These are phyloP conservation scores for Claviceps sp. DNA, from an alignment of 2,329 filamentous ascomycete species.

Conservation along the genomic window DNA sequence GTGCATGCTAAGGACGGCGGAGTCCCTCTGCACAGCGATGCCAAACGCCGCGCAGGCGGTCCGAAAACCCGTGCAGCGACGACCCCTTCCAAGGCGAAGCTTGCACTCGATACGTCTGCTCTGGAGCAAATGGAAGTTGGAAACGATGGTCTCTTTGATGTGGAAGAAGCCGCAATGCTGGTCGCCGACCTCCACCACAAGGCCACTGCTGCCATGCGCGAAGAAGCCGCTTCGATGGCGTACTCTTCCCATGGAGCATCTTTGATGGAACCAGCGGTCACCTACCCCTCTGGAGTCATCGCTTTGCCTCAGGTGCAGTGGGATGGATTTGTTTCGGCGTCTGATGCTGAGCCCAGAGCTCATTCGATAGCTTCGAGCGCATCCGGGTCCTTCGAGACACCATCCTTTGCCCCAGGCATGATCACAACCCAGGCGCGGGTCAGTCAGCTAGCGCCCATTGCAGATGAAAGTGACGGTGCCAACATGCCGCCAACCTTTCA, in stretches of 20 bases:
- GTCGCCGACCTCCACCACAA: constrained; percentile 98
- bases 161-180: constrained; percentile 95
- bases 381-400: constrained; percentile 53
- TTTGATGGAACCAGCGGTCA: constrained; percentile 64
- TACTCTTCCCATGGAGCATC: constrained; percentile 60
- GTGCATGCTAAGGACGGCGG: constrained; percentile 98
- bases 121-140: constrained; percentile 87
- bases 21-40: constrained; percentile 83
- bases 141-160: constrained; percentile 83
- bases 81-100: constrained; percentile 60
- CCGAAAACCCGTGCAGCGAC: constrained; percentile 52
- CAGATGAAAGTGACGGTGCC: constrained; percentile 47
- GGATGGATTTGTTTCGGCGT: constrained; percentile 72
- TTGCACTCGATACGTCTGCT: constrained; percentile 69
- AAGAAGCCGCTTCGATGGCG: constrained; percentile 46
- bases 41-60: constrained; percentile 65
- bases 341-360: constrained; percentile 57
- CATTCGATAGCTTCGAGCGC: constrained; percentile 57
- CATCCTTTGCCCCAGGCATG: constrained; percentile 42
- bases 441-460: constrained; percentile 54
- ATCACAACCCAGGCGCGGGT: constrained; percentile 43
- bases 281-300: constrained; percentile 66
- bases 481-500: constrained; percentile 53
- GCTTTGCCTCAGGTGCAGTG: constrained; percentile 79
- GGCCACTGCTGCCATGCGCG: constrained; percentile 58